Conservation (phyloP, 2,329 filamentous ascomycete genomes). For the Parastagonospora nodorum region DNA sequence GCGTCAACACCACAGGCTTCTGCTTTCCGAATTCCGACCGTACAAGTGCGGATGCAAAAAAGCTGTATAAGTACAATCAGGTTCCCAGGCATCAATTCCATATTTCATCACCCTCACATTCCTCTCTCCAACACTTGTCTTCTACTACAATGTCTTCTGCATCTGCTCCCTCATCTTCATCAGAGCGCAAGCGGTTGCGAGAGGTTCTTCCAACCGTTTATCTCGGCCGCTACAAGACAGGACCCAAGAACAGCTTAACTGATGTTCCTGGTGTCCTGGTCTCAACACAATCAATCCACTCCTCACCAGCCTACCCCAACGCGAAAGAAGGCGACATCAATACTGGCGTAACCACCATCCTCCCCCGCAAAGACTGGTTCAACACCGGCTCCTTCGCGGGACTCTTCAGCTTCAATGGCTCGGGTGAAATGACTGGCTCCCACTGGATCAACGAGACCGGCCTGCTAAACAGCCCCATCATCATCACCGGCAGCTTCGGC, state of each 20-base stretch:
- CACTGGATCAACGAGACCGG: constrained; percentile 68
- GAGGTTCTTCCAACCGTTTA: constrained; percentile 45
- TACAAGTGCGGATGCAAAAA: too few species aligned
- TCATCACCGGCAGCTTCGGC: constrained; percentile 64
- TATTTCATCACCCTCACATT: neutral
- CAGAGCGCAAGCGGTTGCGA: constrained; percentile 41
- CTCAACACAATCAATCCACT: constrained; percentile 47
- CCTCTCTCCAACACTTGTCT: neutral
- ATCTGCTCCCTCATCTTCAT: constrained; percentile 5
- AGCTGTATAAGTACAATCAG: too few species aligned
- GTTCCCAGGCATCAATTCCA: neutral
- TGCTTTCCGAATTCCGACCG: too few species aligned
- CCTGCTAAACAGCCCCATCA: constrained; percentile 62
- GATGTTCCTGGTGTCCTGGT: constrained; percentile 52
- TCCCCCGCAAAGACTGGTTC: constrained; percentile 50
- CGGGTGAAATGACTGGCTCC: constrained; percentile 65
- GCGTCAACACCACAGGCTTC: too few species aligned
- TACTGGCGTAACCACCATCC: constrained; percentile 53
- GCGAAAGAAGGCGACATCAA: constrained; percentile 39
- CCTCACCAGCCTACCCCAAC: constrained; percentile 33
- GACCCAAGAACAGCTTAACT: constrained; percentile 51
- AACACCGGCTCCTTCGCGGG: constrained; percentile 50
- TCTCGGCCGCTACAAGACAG: constrained; percentile 45
- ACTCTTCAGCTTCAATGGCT: constrained; percentile 66
- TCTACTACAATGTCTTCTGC: constrained; percentile 11